Evolutionary conservation across 2,329 filamentous ascomycete species (phyloP).

Genomic region (Neofusicoccum sp.): DNA sequence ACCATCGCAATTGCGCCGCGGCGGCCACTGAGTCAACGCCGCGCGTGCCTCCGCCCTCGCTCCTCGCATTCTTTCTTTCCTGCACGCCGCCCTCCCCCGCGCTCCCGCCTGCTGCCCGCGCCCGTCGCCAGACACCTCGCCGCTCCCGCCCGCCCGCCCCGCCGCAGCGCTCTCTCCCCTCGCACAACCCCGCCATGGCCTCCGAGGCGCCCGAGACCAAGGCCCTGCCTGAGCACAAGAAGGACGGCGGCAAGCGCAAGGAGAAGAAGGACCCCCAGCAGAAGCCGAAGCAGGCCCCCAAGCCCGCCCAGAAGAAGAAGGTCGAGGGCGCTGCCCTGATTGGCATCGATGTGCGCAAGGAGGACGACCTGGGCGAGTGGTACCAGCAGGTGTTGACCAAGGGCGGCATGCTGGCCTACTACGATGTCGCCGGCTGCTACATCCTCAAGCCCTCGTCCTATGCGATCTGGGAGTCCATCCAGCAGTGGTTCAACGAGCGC

Average conservation of each 20-base stretch:
- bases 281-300: conserved; percentile 21
- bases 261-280: conserved; percentile 22
- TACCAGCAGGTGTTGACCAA: conserved; percentile 98
- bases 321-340: conserved; percentile 65
- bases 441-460: conserved; percentile 69
- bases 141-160: neutral
- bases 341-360: conserved; percentile 82
- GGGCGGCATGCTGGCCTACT: conserved; percentile 97
- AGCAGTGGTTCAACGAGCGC: conserved; percentile 57
- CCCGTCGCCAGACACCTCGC: neutral
- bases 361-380: conserved; percentile 87
- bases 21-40: conserved; percentile 10
- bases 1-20: conserved; percentile 3
- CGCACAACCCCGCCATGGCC: conserved; percentile 15
- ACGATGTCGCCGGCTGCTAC: conserved; percentile 96
- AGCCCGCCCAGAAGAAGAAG: conserved; percentile 49
- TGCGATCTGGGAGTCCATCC: conserved; percentile 67
- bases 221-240: conserved; percentile 18
- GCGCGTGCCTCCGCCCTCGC: conserved; percentile 8
- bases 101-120: neutral
- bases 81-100: neutral
- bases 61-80: conserved; percentile 1
- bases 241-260: conserved; percentile 17
- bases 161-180: neutral
- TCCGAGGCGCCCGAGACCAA: conserved; percentile 12